Evolutionary conservation across 768 basidiomycete genomes (phyloP), one percentile per base, ranked within the genome.

Genomic region (Russula olivacea): DNA sequence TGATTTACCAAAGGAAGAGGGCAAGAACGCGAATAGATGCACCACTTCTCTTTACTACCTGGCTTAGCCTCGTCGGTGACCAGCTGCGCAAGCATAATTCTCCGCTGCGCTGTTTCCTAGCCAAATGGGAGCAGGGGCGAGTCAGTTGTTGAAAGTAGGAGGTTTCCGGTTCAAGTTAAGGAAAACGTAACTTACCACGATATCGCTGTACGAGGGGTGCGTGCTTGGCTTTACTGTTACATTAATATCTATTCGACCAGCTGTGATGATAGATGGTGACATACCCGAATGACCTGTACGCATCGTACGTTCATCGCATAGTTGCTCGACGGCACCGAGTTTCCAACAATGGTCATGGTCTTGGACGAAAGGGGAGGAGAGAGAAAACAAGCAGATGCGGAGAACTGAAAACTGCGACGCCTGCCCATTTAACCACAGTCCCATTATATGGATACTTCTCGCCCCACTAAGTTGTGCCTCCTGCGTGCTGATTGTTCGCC

Each of bases 41-140:
- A 63, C 62, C 62, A 63, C 19, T 54, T 38, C 15, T 63, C 62
- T 6, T 28, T 32, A n/a, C 28, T 59, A 25, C 21, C 38, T 6
- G 62, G 62, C 21, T 55, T 58, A 17, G 58, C 36, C 17, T 63
- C 62, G 30, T 63, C 62, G 19, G 62, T 54, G 58, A 58, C 58
- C 38, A 63, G 19, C 34, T 63, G 62, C 32, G 62, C 62, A 17
- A 63, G 62, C 62, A 63, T 63, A 45, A 63, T 55, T 21, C 62
- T 47, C 30, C 58, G 41, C 47, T 59, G 62, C 9, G 62, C 62
- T 21, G 62, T 63, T 48, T 63, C 62, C 62, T 63, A n/a, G 23
- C 32, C 41, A 40, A 23, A 38, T 11, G 1, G 14, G 7, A 45
- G 9, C 11, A 15, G 19, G 34, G 19, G n/a, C 23, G 10, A 6